phyloP scores from a whole-genome alignment of 768 basidiomycete genomes.

The Infundibulicybe gibba region DNA sequence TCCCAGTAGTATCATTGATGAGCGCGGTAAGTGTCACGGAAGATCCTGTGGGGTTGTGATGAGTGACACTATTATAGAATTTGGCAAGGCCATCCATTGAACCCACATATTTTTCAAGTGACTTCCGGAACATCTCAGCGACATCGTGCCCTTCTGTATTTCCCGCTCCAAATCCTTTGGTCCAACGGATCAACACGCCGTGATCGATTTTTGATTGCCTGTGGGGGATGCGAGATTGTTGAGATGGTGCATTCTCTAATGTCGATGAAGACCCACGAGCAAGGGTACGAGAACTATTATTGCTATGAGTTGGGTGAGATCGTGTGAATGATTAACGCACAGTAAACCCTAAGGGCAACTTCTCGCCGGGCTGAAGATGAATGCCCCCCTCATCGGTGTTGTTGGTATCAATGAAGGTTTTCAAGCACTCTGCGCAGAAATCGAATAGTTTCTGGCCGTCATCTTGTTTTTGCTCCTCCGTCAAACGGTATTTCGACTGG shows the following conservation, averaged over 20 bases:
- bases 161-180: constrained; percentile 93
- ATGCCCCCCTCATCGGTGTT: constrained; percentile 48
- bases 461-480: constrained; percentile 97
- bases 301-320: neutral
- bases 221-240: constrained; percentile 1
- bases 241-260: too few species aligned
- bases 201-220: constrained; percentile 96
- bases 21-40: constrained; percentile 79
- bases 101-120: constrained; percentile 74
- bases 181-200: constrained; percentile 94
- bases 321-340: constrained; percentile 40
- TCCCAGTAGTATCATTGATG: constrained; percentile 98
- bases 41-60: constrained; percentile 50
- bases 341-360: constrained; percentile 89
- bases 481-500: constrained; percentile 94
- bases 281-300: constrained; percentile 88
- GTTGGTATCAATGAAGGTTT: constrained; percentile 82
- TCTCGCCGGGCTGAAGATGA: constrained; percentile 44
- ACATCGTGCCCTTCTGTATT: constrained; percentile 94
- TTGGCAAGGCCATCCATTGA: too few species aligned
- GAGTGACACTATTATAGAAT: constrained; percentile 2
- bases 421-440: constrained; percentile 93
- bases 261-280: constrained; percentile 54
- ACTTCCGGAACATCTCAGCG: constrained; percentile 86
- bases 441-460: constrained; percentile 96